phyloP scores from a whole-genome alignment of 2,329 filamentous ascomycete genomes.

The Cercospora beticola region DNA sequence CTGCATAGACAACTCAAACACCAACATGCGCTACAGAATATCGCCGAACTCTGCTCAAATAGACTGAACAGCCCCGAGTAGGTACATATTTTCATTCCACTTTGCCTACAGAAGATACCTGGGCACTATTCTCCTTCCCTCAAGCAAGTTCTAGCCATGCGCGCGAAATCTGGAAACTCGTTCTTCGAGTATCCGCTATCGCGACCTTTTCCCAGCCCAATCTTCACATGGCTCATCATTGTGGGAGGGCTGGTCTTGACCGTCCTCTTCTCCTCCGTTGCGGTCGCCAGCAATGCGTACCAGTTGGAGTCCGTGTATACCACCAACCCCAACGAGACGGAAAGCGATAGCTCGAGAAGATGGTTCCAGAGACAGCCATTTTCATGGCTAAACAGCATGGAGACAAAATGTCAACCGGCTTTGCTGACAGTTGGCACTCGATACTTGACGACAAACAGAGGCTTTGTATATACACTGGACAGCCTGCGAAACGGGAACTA shows the following conservation, averaged over 20 bases:
- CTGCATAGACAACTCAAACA: not conserved
- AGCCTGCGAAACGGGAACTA: not conserved
- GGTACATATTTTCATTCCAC: not conserved
- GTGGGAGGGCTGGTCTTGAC: conserved; percentile 1
- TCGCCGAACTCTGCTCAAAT: not conserved
- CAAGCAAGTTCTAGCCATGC: not conserved
- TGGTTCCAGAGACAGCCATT: conserved; percentile 16
- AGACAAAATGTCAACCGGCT: conserved; percentile 13
- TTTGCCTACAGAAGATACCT: not conserved
- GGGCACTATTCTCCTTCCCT: not conserved
- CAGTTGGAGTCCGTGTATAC: conserved; percentile 12
- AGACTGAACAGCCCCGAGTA: not conserved
- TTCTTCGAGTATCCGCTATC: conserved; percentile 11
- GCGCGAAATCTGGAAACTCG: conserved; percentile 1
- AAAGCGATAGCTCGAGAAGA: conserved; percentile 2
- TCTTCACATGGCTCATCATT: conserved; percentile 6
- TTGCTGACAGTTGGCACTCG: conserved; percentile 7
- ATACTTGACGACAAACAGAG: conserved; percentile 12
- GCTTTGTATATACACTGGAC: conserved; percentile 13
- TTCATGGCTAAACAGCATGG: conserved; percentile 13
- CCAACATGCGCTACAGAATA: not conserved
- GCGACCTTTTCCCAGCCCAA: conserved; percentile 8
- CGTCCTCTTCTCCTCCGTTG: conserved; percentile 14
- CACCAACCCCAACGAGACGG: conserved; percentile 10
- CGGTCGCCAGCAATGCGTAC: conserved; percentile 16